phyloP scores from a whole-genome alignment of 2,329 filamentous ascomycete species.

The Phaeosphaeriaceae sp. region DNA sequence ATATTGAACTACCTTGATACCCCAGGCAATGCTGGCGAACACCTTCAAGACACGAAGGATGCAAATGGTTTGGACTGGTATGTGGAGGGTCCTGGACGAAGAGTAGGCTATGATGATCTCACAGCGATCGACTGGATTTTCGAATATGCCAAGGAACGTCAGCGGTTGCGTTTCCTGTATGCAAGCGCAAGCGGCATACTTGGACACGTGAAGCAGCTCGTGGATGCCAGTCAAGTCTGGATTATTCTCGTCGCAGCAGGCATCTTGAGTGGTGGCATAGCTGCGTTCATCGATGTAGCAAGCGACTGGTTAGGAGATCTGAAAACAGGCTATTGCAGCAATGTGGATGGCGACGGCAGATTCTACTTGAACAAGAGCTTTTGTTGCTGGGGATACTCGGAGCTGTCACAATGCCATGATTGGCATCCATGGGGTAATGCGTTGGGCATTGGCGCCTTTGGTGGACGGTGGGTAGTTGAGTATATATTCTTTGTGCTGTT shows the following conservation, averaged over 20 bases:
- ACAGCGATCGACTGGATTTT: slow-evolving; percentile 99
- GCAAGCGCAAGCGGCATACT: slow-evolving; percentile 73
- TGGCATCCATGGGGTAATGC: slow-evolving; percentile 88
- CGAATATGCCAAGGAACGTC: slow-evolving; percentile 95
- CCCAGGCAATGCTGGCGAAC: slow-evolving; percentile 44
- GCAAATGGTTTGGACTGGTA: slow-evolving; percentile 75
- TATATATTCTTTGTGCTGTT: slow-evolving; percentile 88
- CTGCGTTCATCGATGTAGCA: slow-evolving; percentile 86
- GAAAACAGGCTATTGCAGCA: slow-evolving; percentile 87
- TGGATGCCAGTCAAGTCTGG: slow-evolving; percentile 93
- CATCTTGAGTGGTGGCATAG: slow-evolving; percentile 80
- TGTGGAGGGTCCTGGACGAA: slow-evolving; percentile 82
- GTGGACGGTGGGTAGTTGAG: slow-evolving; percentile 80
- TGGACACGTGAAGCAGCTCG: slow-evolving; percentile 73
- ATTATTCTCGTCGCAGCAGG: slow-evolving; percentile 85
- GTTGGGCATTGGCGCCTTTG: slow-evolving; percentile 68
- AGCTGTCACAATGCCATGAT: slow-evolving; percentile 79
- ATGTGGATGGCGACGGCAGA: slow-evolving; percentile 75
- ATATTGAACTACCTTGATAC: slow-evolving; percentile 53
- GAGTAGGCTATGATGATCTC: slow-evolving; percentile 94
- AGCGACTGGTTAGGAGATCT: slow-evolving; percentile 94
- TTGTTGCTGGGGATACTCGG: slow-evolving; percentile 86
- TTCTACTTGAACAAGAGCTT: slow-evolving; percentile 93
- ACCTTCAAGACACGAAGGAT: slow-evolving; percentile 54
- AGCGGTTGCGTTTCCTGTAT: slow-evolving; percentile 79